These are phyloP conservation scores for Tricholoma sp. DNA, from an alignment of 768 basidiomycete genomes.

Conservation along the genomic window DNA sequence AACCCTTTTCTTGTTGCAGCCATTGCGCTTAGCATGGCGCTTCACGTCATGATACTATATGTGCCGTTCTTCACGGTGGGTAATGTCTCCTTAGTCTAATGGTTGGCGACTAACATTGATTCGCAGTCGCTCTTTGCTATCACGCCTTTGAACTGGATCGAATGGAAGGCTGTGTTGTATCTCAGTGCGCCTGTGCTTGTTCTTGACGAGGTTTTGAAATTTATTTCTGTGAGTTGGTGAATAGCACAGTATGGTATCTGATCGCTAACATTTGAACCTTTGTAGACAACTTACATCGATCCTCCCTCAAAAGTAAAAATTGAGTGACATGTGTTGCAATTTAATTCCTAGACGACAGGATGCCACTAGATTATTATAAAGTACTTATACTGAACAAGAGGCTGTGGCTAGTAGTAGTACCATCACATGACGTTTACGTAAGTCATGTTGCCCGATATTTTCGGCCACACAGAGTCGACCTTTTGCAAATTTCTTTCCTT, in stretches of 20 bases:
- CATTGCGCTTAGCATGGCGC: conserved; percentile 83
- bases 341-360: conserved; percentile 1
- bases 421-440: no score
- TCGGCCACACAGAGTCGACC: background rate
- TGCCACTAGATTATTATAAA: conserved; percentile 14
- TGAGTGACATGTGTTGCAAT: conserved; percentile 28
- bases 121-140: conserved; percentile 80
- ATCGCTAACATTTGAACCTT: background rate
- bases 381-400: no score
- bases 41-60: conserved; percentile 95
- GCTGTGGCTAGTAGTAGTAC: background rate
- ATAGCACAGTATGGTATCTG: background rate
- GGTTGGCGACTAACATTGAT: background rate
- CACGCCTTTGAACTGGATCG: conserved; percentile 86
- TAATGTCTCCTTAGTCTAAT: conserved; percentile 10
- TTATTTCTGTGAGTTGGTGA: conserved; percentile 54
- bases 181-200: conserved; percentile 85
- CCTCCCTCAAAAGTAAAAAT: conserved; percentile 50
- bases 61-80: conserved; percentile 93
- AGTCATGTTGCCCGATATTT: background rate
- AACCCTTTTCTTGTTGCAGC: conserved; percentile 91
- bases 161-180: conserved; percentile 91
- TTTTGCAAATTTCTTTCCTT: background rate
- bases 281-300: conserved; percentile 51
- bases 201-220: conserved; percentile 90